phyloP scores from a whole-genome alignment of 1,284 basidiomycete genomes.

The Coniferiporia sulphurascens region DNA sequence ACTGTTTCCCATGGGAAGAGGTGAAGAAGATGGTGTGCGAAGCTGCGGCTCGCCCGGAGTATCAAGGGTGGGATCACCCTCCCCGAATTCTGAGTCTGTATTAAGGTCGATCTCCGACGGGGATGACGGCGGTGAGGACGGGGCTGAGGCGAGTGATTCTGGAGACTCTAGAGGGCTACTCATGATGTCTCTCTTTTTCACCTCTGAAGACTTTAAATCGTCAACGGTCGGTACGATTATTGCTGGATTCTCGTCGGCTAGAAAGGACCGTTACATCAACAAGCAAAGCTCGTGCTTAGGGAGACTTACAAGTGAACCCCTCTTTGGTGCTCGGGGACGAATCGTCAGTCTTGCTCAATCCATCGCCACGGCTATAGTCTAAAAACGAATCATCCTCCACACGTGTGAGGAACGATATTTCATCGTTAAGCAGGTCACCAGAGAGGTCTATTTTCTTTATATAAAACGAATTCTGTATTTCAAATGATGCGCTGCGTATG shows the following conservation, averaged over 20 bases:
- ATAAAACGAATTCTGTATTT: constrained; percentile 9
- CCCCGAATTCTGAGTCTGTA: background rate
- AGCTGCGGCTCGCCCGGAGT: background rate
- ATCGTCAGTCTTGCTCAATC: background rate
- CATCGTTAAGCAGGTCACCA: constrained; percentile 16
- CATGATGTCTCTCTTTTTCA: background rate
- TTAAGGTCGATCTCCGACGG: background rate
- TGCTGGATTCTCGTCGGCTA: too few species aligned
- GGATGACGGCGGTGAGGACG: background rate
- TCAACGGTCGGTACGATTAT: background rate
- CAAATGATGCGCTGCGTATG: constrained; percentile 9
- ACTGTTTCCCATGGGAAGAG: background rate
- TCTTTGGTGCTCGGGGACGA: background rate
- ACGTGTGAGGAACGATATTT: constrained; percentile 14
- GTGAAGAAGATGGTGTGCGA: constrained; percentile 10
- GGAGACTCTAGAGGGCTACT: background rate
- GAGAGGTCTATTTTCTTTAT: constrained; percentile 8
- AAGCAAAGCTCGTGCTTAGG: too few species aligned
- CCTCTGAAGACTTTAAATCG: background rate
- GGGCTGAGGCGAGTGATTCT: background rate
- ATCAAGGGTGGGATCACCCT: background rate
- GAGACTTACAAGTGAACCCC: background rate
- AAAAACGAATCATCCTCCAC: constrained; percentile 16
- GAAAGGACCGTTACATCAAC: too few species aligned
- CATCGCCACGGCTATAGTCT: background rate